Percentiles rank a stretch among this genome's conserved stretches.
Conservation (phyloP, 805 yeast genomes). For the Saccharomycodes ludwigii region DNA sequence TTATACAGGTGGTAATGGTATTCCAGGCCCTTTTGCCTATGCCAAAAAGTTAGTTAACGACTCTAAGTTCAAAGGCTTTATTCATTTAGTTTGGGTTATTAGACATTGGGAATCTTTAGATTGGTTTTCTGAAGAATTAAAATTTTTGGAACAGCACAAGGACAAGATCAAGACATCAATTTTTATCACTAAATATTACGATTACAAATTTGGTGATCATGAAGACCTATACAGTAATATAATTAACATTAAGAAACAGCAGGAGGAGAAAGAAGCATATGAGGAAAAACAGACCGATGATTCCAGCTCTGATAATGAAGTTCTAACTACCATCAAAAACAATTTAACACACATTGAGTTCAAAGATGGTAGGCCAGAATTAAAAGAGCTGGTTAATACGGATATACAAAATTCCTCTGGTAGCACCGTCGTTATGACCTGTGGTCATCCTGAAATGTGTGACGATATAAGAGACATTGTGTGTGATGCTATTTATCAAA, state of each 20-base stretch:
- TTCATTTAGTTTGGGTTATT: constrained; percentile 10
- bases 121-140: constrained; percentile 11
- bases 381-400: constrained; percentile 24
- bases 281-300: constrained; percentile 5
- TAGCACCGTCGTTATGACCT: constrained; percentile 32
- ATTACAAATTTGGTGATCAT: constrained; percentile 10
- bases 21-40: constrained; percentile 28
- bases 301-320: not conserved
- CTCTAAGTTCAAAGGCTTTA: constrained; percentile 5
- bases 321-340: constrained; percentile 8
- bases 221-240: too few relatives aligned
- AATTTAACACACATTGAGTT: constrained; percentile 27
- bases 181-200: constrained; percentile 47
- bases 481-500: constrained; percentile 18
- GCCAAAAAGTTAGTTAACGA: constrained; percentile 6
- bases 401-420: constrained; percentile 29
- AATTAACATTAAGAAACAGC: too few relatives aligned
- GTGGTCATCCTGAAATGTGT: constrained; percentile 44
- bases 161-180: constrained; percentile 13
- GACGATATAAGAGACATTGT: constrained; percentile 38
- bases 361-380: constrained; percentile 33
- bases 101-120: constrained; percentile 10
- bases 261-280: constrained; percentile 3
- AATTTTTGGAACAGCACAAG: constrained; percentile 7
- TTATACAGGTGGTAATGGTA: constrained; percentile 36